These are phyloP conservation scores for Saksenaea oblongispora DNA, from an alignment of 371 early-diverging fungal species.

Conservation along the genomic window DNA sequence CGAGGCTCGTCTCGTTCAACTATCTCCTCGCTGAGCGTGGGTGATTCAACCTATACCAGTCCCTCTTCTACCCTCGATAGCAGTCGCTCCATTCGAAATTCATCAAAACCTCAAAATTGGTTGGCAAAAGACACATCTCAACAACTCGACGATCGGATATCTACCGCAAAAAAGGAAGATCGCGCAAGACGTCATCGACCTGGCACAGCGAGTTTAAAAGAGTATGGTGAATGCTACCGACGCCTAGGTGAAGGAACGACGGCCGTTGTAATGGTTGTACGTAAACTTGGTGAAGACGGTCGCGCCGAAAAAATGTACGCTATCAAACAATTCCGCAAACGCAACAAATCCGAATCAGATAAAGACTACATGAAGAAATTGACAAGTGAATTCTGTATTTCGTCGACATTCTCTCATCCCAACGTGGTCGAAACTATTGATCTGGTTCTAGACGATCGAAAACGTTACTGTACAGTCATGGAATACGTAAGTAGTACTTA, in stretches of 20 bases:
- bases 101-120: background rate
- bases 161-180: background rate
- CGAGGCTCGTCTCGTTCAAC: conserved; percentile 10
- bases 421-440: conserved; percentile 89
- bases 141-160: conserved; percentile 8
- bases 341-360: conserved; percentile 79
- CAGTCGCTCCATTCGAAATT: conserved; percentile 1
- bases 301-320: conserved; percentile 77
- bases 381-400: conserved; percentile 91
- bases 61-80: conserved; percentile 20
- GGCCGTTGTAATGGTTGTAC: conserved; percentile 87
- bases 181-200: conserved; percentile 20
- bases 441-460: conserved; percentile 87
- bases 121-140: background rate
- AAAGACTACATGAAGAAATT: conserved; percentile 90
- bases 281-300: conserved; percentile 56
- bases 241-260: conserved; percentile 90
- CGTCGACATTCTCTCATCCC: conserved; percentile 81
- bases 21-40: conserved; percentile 4
- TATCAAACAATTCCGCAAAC: conserved; percentile 90
- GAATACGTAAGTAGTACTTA: conserved; percentile 59
- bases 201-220: conserved; percentile 50
- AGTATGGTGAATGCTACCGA: conserved; percentile 78
- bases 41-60: conserved; percentile 25
- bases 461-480: conserved; percentile 96